Evolutionary conservation across 1,139 yeast species (phyloP).

Genomic region (Yamadazyma conglobata): DNA sequence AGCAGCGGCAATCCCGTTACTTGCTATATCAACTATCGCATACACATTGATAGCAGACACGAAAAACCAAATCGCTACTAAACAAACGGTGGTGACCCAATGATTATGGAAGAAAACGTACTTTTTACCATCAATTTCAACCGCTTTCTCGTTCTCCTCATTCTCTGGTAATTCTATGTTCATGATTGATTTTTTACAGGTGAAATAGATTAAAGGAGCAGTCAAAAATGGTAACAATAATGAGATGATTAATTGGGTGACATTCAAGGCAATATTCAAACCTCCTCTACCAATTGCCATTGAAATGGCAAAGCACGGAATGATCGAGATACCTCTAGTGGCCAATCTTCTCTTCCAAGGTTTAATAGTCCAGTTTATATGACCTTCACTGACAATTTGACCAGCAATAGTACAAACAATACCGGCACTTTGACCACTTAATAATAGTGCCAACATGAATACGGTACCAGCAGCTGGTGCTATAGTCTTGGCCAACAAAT

Average conservation of each 20-base stretch:
- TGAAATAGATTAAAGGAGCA: constrained; percentile 75
- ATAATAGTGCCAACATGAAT: constrained; percentile 70
- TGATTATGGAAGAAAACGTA: constrained; percentile 55
- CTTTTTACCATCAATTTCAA: constrained; percentile 10
- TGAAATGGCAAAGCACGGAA: constrained; percentile 69
- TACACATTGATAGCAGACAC: constrained; percentile 64
- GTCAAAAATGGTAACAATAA: constrained; percentile 69
- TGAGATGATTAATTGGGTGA: constrained; percentile 73
- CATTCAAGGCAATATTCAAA: constrained; percentile 60
- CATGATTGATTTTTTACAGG: constrained; percentile 64
- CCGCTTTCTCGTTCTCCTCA: constrained; percentile 11
- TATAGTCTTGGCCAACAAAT: constrained; percentile 55
- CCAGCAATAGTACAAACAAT: constrained; percentile 85
- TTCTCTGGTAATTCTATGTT: constrained; percentile 34
- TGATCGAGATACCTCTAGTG: constrained; percentile 66
- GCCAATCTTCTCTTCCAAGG: constrained; percentile 73
- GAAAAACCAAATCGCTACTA: constrained; percentile 58
- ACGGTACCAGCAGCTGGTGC: constrained; percentile 70
- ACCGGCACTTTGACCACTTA: constrained; percentile 81
- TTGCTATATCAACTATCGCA: constrained; percentile 62
- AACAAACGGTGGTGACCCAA: constrained; percentile 52
- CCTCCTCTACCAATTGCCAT: constrained; percentile 64
- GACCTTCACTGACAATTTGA: constrained; percentile 78
- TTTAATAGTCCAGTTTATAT: constrained; percentile 64
- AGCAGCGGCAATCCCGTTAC: constrained; percentile 26